Evolutionary conservation across 352 stramenopile species (phyloP).

Genomic region (Aphanomyces stellatus): DNA sequence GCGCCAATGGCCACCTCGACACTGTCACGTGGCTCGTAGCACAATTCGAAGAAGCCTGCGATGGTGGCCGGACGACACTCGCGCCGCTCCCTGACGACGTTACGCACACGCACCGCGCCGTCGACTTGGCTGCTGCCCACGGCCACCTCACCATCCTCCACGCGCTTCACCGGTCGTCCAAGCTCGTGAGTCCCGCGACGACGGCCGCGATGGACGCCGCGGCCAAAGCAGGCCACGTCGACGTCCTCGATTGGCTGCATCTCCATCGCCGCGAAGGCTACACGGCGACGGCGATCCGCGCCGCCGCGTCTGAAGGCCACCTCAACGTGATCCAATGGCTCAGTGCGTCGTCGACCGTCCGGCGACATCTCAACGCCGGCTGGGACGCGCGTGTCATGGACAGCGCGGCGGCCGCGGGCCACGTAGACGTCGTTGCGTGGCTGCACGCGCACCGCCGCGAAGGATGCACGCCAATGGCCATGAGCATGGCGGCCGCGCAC

Average conservation of each 20-base stretch:
- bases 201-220: not conserved
- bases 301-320: not conserved
- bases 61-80: too few relatives aligned
- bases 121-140: not conserved
- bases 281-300: not conserved
- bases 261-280: not conserved
- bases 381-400: conserved; percentile 26
- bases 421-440: conserved; percentile 26
- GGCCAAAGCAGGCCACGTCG: not conserved
- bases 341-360: conserved; percentile 18
- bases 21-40: not conserved
- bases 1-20: not conserved
- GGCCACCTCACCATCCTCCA: not conserved
- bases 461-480: conserved; percentile 23
- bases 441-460: conserved; percentile 20
- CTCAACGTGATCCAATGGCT: not conserved
- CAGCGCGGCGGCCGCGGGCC: conserved; percentile 22
- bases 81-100: not conserved
- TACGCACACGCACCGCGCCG: not conserved
- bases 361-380: conserved; percentile 17
- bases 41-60: too few relatives aligned
- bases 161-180: not conserved
- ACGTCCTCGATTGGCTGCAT: not conserved
- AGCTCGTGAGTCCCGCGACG: not conserved
- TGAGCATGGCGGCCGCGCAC: conserved; percentile 23